phyloP scores from a whole-genome alignment of 441 rosid genomes.

The Populus hybrid region DNA sequence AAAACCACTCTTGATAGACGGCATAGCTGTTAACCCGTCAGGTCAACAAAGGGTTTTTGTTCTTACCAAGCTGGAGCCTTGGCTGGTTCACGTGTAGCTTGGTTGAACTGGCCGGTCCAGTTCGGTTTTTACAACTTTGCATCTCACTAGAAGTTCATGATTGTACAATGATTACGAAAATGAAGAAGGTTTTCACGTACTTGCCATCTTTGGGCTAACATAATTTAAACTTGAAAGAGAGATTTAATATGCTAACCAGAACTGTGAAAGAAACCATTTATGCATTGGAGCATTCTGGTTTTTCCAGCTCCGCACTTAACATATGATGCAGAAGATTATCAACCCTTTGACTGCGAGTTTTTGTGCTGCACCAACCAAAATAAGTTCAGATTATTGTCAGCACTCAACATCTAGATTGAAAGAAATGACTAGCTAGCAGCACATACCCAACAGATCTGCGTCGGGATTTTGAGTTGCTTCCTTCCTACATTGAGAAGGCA shows the following conservation, averaged over 20 bases:
- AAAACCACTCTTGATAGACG: neutral
- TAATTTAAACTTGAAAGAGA: neutral
- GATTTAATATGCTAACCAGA: conserved; percentile 17
- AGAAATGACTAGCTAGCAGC: neutral
- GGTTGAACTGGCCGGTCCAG: neutral
- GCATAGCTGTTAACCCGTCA: neutral
- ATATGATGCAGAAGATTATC: conserved; percentile 93
- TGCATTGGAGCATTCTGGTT: conserved; percentile 24
- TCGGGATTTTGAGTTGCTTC: conserved; percentile 36
- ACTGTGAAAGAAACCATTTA: conserved; percentile 10
- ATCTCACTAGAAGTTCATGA: neutral
- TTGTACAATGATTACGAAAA: neutral
- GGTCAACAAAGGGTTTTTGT: neutral
- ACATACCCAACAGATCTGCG: conserved; percentile 64
- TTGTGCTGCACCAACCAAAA: conserved; percentile 56
- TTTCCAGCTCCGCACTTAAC: conserved; percentile 61
- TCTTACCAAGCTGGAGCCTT: neutral
- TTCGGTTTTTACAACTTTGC: neutral
- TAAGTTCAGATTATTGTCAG: neutral
- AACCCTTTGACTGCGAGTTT: conserved; percentile 86
- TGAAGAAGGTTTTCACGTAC: neutral
- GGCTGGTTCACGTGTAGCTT: neutral
- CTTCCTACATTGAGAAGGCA: conserved; percentile 42
- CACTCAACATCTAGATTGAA: neutral
- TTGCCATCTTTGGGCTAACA: neutral